These are phyloP conservation scores for Amanita rubescens DNA, from an alignment of 768 basidiomycete genomes.

Conservation along the genomic window DNA sequence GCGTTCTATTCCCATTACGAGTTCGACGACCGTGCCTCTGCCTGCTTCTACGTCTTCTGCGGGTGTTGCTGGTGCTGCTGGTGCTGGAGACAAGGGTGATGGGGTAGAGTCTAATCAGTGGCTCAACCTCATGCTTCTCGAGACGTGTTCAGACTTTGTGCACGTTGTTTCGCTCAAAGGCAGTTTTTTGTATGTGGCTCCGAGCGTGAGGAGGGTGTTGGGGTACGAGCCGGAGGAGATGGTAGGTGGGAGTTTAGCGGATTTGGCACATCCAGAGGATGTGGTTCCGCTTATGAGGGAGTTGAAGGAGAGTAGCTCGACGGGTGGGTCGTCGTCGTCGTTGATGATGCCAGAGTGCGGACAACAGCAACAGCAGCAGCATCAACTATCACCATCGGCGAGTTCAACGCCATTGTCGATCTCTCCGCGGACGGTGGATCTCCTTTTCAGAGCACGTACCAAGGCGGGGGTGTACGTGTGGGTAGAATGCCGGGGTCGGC, in stretches of 20 bases:
- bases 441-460: constrained; percentile 77
- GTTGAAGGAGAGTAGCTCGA: constrained; percentile 64
- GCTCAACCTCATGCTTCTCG: constrained; percentile 55
- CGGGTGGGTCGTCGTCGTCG: constrained; percentile 5
- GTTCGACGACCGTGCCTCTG: constrained; percentile 25
- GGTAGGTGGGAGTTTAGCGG: constrained; percentile 66
- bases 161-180: constrained; percentile 92
- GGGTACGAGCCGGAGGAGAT: constrained; percentile 87
- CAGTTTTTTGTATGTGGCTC: constrained; percentile 86
- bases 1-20: constrained; percentile 38
- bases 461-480: constrained; percentile 68
- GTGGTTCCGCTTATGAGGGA: constrained; percentile 87
- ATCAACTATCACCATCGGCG: background rate
- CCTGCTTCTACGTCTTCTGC: constrained; percentile 17
- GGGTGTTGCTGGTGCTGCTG: too few relatives aligned
- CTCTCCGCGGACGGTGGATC: constrained; percentile 57
- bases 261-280: constrained; percentile 86
- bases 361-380: background rate
- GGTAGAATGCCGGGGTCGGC: constrained; percentile 84
- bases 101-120: constrained; percentile 32
- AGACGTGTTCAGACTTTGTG: constrained; percentile 68
- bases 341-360: background rate
- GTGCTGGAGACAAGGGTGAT: constrained; percentile 3
- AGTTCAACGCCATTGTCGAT: background rate
- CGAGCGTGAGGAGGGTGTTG: constrained; percentile 66